phyloP scores from a whole-genome alignment of 2,329 filamentous ascomycete genomes.

The Exophiala mesophila region DNA sequence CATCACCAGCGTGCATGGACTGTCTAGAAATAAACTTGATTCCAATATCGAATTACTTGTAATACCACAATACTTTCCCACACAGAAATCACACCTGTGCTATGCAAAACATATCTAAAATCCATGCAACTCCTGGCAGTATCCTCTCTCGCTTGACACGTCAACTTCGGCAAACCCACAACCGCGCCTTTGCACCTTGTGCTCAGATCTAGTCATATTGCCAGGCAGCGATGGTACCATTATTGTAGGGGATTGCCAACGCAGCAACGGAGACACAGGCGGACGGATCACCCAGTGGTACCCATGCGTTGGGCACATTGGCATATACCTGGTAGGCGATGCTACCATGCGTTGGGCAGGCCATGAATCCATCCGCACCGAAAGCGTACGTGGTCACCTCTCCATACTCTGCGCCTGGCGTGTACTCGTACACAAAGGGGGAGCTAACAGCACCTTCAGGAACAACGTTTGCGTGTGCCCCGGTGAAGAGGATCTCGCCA shows the following conservation, averaged over 20 bases:
- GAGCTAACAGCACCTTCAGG: slow-evolving; percentile 49
- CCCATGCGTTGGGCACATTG: slow-evolving; percentile 34
- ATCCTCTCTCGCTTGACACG: too few relatives aligned
- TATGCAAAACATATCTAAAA: neutral
- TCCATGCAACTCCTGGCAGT: too few relatives aligned
- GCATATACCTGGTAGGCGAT: slow-evolving; percentile 39
- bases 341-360: slow-evolving; percentile 33
- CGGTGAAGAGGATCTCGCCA: slow-evolving; percentile 53
- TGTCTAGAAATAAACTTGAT: too few relatives aligned
- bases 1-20: too few relatives aligned
- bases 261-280: slow-evolving; percentile 38
- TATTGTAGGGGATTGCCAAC: slow-evolving; percentile 29
- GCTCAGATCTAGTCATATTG: slow-evolving; percentile 37
- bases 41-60: too few relatives aligned
- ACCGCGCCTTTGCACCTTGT: too few relatives aligned
- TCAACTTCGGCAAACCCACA: too few relatives aligned
- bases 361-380: slow-evolving; percentile 38
- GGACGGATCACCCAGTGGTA: slow-evolving; percentile 34
- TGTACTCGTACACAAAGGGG: slow-evolving; percentile 37
- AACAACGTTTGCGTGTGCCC: slow-evolving; percentile 48
- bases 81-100: neutral
- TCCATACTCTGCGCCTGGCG: slow-evolving; percentile 26
- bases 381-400: slow-evolving; percentile 32
- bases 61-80: too few relatives aligned
- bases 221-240: slow-evolving; percentile 31